Base-by-base conservation (phyloP, 2,329 filamentous ascomycete species). In the Hypoxylon sp. region DNA sequence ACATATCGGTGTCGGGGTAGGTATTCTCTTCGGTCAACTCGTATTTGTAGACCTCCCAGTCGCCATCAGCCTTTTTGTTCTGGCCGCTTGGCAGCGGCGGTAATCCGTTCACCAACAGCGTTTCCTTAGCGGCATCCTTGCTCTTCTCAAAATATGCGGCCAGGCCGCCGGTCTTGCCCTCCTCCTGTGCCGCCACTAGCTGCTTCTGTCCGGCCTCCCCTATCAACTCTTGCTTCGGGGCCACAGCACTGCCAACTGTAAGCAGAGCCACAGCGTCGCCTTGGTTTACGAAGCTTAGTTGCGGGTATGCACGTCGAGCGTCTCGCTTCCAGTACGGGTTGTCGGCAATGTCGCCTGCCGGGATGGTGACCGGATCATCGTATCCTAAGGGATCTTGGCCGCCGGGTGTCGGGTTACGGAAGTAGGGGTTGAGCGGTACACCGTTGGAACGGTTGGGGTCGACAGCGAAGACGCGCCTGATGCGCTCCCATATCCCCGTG, bases 251-350 rank as follows among this genome's bases (percentile, higher is more conserved):
- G 73, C 96, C 96, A 48, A 98, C 90, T 29, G 87, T 90, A 78
- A 99, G 85, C 75, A 99, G 88, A 46, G 91, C 92, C 24, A 96
- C 96, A 57, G 94, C 90, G 80, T 98, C 92, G 51, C 88, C 88
- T 85, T 98, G 96, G 66, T 85, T 91, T 69, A 99, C 88, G 50
- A 93, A 90, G 77, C 92, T 95, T 63, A 92, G 86, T 74, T 86
- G 87, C 33, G 96, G 92, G 84, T 98, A 98, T 76, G 86, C 87
- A 76, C 96, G 89, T 75, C 96, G 92, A 69, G 85, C 81, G 78
- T 99, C 96, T 77, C 96, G 94, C 87, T 97, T 97, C 94, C 94
- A 99, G 85, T 98, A 97, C 39, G 94, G 90, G 83, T 97, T 97
- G 81, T 95, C 93, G 76, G 94, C 94, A 75, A 97, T 90, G 80